These are phyloP conservation scores for Raffaelea arxii DNA, from an alignment of 2,329 filamentous ascomycete genomes.

Conservation along the genomic window DNA sequence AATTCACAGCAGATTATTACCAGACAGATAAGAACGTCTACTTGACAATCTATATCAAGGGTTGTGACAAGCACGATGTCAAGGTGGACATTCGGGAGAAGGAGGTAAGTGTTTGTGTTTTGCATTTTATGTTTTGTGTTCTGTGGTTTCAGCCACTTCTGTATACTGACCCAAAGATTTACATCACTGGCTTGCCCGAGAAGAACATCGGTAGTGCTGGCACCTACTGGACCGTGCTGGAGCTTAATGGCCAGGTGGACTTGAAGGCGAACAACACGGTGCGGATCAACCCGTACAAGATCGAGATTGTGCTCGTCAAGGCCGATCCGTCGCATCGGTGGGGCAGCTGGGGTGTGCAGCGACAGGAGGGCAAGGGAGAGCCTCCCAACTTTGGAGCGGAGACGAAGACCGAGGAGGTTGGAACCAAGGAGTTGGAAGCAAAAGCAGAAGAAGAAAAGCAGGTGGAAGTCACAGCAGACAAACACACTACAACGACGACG, in stretches of 20 bases:
- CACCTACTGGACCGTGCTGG: constrained; percentile 13
- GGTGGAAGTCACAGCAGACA: not conserved
- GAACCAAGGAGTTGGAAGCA: not conserved
- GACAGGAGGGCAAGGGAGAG: not conserved
- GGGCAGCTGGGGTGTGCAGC: constrained; percentile 20
- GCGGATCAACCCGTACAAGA: constrained; percentile 21
- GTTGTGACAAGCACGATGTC: constrained; percentile 18
- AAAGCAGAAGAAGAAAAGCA: not conserved
- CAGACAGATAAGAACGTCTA: constrained; percentile 27
- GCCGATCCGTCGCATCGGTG: constrained; percentile 19
- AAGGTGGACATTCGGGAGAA: constrained; percentile 3
- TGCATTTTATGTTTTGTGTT: too few relatives aligned
- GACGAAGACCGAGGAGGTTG: not conserved
- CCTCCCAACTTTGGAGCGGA: constrained; percentile 5
- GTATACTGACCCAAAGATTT: constrained; percentile 4
- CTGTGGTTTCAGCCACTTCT: too few relatives aligned
- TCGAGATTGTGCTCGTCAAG: constrained; percentile 23
- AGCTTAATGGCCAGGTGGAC: constrained; percentile 17
- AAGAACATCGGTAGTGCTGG: constrained; percentile 11
- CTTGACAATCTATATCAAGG: constrained; percentile 30
- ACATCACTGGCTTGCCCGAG: constrained; percentile 9
- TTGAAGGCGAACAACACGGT: constrained; percentile 13
- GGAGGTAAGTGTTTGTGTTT: constrained; percentile 8
- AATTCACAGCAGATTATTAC: constrained; percentile 30
- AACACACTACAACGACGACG: not conserved